Conservation (phyloP, 306 rosid genomes). For the Biancaea sappan region DNA sequence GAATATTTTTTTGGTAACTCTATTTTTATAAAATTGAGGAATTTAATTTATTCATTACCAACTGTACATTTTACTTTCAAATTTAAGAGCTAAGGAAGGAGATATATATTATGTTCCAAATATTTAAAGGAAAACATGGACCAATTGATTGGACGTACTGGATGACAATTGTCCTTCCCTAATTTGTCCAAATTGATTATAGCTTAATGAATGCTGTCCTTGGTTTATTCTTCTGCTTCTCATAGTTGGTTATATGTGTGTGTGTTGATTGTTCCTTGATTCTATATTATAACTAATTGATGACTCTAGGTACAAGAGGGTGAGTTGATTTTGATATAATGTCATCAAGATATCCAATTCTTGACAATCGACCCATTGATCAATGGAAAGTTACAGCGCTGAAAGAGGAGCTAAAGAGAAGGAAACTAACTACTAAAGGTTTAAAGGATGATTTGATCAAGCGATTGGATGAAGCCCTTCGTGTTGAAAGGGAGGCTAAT, state of each 20-base stretch:
- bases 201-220: neutral
- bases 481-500: conserved; percentile 49
- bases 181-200: neutral
- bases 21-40: neutral
- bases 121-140: neutral
- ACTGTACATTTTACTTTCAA: neutral
- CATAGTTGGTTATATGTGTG: neutral
- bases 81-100: neutral
- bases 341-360: conserved; percentile 72
- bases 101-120: neutral
- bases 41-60: neutral
- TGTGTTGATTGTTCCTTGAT: conserved; percentile 16
- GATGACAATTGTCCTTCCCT: neutral
- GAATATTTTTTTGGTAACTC: neutral
- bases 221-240: neutral
- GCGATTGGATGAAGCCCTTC: conserved; percentile 80
- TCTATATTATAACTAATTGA: conserved; percentile 5
- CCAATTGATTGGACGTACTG: neutral
- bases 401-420: conserved; percentile 87
- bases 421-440: conserved; percentile 72
- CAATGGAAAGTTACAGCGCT: conserved; percentile 94
- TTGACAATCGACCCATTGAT: conserved; percentile 75
- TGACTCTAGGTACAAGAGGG: conserved; percentile 47
- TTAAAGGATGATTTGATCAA: conserved; percentile 86
- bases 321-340: conserved; percentile 50